Base-by-base conservation (phyloP, 2,329 filamentous ascomycete species). In the Colletotrichum viniferum region DNA sequence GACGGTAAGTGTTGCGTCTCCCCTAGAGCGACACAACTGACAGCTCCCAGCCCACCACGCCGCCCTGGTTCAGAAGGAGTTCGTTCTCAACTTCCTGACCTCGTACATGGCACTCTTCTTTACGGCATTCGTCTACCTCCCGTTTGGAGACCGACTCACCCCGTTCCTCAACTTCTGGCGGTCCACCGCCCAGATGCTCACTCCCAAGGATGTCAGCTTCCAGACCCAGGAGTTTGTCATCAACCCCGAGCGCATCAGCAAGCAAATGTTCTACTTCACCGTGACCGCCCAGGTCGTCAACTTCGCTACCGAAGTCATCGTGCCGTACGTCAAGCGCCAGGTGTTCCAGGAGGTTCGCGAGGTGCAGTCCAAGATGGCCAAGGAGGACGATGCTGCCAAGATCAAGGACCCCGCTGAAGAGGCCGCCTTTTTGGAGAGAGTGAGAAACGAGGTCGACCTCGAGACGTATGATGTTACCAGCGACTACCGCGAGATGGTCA, bases 21-120 rank as follows among this genome's bases (percentile, higher is more conserved):
- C 18, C 24, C 13, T 13, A 5, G 16, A 38, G 43, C 58, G 18
- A 24, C 13, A 4, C 21, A 32, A 16, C 74, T 80, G 74, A 82
- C 71, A 76, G 79, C 71, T 81, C 34, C 26, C 77, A 92, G 93
- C 93, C 16, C 94, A 98, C 80, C 92, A 98, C 76, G 92, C 94
- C 24, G 94, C 96, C 3, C 91, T 98, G 81, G 95, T 97, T 1
- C 93, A 95, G 74, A 99, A 99, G 87, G 94, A 98, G 38, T 98
- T 99, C 81, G 92, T 98, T 16, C 91, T 98, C 81, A 98, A 98
- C 87, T 98, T 98, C 85, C 96, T 98, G 85, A 98, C 96, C 7
- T 98, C 96, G 0, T 98, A 98, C 83, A 92, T 98, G 68, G 94
- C 95, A 1, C 93, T 97, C n/a, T 93, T 98, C 81, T 90, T 98